Conservation (phyloP, 2,329 filamentous ascomycete species). For the Claviceps africana region DNA sequence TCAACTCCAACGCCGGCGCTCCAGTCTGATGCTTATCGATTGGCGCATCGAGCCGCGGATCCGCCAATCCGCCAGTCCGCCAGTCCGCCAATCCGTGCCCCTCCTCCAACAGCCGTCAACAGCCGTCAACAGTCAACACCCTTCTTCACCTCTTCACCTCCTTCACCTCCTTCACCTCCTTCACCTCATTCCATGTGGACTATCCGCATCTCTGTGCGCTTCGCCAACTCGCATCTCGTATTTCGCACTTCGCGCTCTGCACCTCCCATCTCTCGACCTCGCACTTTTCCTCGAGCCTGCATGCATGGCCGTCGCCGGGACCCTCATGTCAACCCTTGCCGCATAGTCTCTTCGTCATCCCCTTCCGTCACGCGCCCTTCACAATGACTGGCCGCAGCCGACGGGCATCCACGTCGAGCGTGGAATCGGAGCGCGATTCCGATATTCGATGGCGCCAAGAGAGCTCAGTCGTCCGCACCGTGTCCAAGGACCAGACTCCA, state of each 20-base stretch:
- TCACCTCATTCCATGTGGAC: too few relatives aligned
- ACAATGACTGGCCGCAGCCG: constrained; percentile 27
- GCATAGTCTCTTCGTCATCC: background rate
- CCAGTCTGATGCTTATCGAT: background rate
- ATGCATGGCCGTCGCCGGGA: background rate
- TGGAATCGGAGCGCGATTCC: constrained; percentile 26
- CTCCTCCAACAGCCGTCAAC: too few relatives aligned
- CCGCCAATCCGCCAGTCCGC: too few relatives aligned
- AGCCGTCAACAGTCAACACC: too few relatives aligned
- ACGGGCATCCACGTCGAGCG: constrained; percentile 30
- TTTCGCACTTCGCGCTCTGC: background rate
- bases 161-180: too few relatives aligned
- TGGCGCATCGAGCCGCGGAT: background rate
- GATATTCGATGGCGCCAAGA: constrained; percentile 22
- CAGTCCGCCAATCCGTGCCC: background rate
- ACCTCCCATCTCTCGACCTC: background rate
- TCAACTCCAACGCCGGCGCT: too few relatives aligned
- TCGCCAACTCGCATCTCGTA: background rate
- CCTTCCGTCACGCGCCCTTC: background rate
- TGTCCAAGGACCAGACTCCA: constrained; percentile 16
- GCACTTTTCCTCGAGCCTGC: background rate
- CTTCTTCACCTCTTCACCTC: too few relatives aligned
- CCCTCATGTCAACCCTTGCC: background rate
- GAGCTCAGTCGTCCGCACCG: constrained; percentile 18
- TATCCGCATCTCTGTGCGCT: too few relatives aligned